Percentiles rank a stretch among this genome's conserved stretches.
Conservation (phyloP, 169 alveolate genomes). For the Toxoplasma gondii region DNA sequence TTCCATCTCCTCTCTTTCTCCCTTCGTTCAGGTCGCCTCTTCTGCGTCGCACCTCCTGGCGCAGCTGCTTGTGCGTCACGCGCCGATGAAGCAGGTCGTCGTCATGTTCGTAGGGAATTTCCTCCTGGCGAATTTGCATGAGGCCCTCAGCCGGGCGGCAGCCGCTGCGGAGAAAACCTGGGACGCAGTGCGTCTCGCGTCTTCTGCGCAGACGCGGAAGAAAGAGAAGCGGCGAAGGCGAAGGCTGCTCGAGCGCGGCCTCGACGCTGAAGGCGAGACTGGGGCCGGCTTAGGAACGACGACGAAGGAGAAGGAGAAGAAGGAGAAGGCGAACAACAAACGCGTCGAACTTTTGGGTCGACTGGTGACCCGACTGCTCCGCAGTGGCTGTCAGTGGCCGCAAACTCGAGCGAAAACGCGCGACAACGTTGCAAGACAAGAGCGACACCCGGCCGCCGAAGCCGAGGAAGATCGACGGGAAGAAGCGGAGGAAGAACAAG, state of each 20-base stretch:
- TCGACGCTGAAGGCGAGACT: background rate
- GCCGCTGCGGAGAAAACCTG: background rate
- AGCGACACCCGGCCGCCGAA: background rate
- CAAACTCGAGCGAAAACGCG: too few relatives aligned
- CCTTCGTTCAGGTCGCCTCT: background rate
- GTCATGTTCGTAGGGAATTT: background rate
- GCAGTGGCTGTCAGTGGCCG: background rate
- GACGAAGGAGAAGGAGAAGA: background rate
- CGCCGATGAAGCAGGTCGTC: conserved; percentile 7
- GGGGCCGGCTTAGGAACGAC: background rate
- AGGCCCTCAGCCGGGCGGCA: background rate
- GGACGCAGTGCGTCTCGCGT: background rate
- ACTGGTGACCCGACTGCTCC: background rate
- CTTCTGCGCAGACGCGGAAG: background rate
- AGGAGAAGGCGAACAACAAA: background rate
- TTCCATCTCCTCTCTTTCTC: background rate
- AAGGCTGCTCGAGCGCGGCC: background rate
- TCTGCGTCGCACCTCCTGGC: background rate
- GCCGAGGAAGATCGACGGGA: background rate
- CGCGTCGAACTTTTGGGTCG: background rate
- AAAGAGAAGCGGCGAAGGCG: background rate
- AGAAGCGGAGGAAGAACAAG: background rate
- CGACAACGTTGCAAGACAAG: too few relatives aligned
- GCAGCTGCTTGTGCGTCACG: background rate
- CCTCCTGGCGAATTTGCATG: background rate